Conservation (phyloP, 345 rosid genomes). For the Ricinus communis region DNA sequence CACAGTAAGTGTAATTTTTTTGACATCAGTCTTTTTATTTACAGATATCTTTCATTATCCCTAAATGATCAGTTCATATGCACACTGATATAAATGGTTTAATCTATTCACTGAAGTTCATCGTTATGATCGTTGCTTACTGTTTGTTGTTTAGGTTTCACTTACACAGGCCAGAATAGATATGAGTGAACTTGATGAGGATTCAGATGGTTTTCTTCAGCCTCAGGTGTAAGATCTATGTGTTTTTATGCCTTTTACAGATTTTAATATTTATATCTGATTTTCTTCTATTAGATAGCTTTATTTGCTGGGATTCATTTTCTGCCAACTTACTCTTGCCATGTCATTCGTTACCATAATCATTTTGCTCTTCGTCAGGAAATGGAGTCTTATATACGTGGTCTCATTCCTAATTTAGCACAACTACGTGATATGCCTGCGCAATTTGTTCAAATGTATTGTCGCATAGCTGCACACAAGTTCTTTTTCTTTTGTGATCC, state of each 20-base stretch:
- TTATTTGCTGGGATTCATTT: not conserved
- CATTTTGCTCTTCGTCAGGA: slow-evolving; percentile 54
- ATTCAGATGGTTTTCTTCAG: slow-evolving; percentile 98
- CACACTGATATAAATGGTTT: not conserved
- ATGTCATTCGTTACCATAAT: slow-evolving; percentile 10
- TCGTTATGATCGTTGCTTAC: slow-evolving; percentile 10
- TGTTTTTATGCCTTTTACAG: slow-evolving; percentile 2
- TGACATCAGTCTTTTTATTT: not conserved
- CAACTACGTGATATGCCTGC: slow-evolving; percentile 94
- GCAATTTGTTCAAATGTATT: slow-evolving; percentile 79
- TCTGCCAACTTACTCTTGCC: slow-evolving; percentile 3
- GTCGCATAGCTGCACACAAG: slow-evolving; percentile 95
- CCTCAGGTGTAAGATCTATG: slow-evolving; percentile 50
- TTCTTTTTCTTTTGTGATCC: slow-evolving; percentile 99
- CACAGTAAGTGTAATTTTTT: slow-evolving; percentile 58
- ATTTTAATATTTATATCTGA: slow-evolving; percentile 3
- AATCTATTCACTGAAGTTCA: not conserved
- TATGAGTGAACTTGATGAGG: slow-evolving; percentile 99
- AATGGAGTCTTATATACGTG: slow-evolving; percentile 92
- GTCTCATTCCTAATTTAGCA: slow-evolving; percentile 94
- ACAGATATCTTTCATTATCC: not conserved
- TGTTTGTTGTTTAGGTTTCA: slow-evolving; percentile 66
- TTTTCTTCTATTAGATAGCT: slow-evolving; percentile 10
- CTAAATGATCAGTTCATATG: not conserved
- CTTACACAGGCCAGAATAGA: slow-evolving; percentile 98